These are phyloP conservation scores for Paramyrothecium roridum DNA, from an alignment of 2,329 filamentous ascomycete genomes.

Conservation along the genomic window DNA sequence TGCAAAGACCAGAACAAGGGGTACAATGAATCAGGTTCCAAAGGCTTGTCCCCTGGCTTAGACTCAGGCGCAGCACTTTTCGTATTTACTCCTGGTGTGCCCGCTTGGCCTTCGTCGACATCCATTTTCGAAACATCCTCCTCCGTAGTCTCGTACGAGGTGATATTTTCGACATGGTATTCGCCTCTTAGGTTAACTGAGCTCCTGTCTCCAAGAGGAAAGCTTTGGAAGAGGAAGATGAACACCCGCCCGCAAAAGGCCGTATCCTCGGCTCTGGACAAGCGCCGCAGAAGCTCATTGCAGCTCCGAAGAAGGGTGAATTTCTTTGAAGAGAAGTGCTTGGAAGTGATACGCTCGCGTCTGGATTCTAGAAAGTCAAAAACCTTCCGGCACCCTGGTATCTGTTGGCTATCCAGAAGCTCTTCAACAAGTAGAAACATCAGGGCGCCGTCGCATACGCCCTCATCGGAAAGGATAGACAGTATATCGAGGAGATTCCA, in stretches of 20 bases:
- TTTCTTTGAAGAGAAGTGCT: slow-evolving; percentile 77
- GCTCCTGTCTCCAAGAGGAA: slow-evolving; percentile 92
- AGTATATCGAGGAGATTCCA: slow-evolving; percentile 95
- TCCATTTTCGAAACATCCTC: slow-evolving; percentile 52
- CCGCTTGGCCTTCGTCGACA: slow-evolving; percentile 50
- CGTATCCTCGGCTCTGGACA: slow-evolving; percentile 95
- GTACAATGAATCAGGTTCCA: slow-evolving; percentile 74
- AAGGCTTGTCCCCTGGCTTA: slow-evolving; percentile 46
- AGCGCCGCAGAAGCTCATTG: slow-evolving; percentile 87
- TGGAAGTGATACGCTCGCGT: slow-evolving; percentile 80
- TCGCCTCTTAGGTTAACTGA: slow-evolving; percentile 95
- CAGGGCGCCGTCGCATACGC: slow-evolving; percentile 73
- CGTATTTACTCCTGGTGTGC: slow-evolving; percentile 21
- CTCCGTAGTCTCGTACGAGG: slow-evolving; percentile 62
- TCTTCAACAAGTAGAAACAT: slow-evolving; percentile 92
- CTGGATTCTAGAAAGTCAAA: slow-evolving; percentile 96
- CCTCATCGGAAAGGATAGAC: slow-evolving; percentile 81
- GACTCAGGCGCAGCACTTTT: slow-evolving; percentile 40
- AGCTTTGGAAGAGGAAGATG: slow-evolving; percentile 98
- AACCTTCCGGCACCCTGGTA: slow-evolving; percentile 82
- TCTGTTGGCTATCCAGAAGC: slow-evolving; percentile 92
- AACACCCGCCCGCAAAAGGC: slow-evolving; percentile 97
- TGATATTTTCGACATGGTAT: slow-evolving; percentile 94
- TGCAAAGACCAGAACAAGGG: slow-evolving; percentile 93
- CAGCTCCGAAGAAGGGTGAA: slow-evolving; percentile 89